A percentile compares a stretch with the other conserved stretches of the same genome.
Conservation (phyloP, 1,284 basidiomycete genomes). For the Tetrapyrgos nigripes region DNA sequence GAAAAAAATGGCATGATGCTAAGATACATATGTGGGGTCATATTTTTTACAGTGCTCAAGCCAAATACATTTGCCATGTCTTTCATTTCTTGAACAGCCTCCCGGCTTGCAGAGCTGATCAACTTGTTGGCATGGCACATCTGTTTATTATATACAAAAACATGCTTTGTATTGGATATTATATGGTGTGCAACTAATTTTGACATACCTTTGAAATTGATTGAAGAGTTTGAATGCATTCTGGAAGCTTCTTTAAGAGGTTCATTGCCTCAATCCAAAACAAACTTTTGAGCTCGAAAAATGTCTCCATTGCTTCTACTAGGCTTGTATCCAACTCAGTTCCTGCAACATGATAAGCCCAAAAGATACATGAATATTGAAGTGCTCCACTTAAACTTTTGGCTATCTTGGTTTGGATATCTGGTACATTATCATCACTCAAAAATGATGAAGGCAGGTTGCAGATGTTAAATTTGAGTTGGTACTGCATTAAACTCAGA, state of each 20-base stretch:
- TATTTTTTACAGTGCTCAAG: too few species aligned
- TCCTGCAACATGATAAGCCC: neutral
- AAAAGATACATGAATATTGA: slow-evolving; percentile 4
- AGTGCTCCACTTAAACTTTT: neutral
- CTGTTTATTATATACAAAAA: too few species aligned
- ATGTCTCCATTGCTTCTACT: neutral
- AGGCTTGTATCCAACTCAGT: neutral
- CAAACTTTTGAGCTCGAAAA: neutral
- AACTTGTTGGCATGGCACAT: too few species aligned
- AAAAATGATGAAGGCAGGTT: too few species aligned
- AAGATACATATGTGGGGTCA: too few species aligned
- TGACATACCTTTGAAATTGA: too few species aligned
- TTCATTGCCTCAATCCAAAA: slow-evolving; percentile 14
- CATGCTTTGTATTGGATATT: too few species aligned
- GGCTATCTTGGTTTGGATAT: neutral
- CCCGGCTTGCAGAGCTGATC: too few species aligned
- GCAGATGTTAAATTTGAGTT: slow-evolving; percentile 11
- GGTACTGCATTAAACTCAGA: neutral
- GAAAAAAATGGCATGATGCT: too few species aligned
- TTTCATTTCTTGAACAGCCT: too few species aligned
- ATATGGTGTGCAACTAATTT: neutral
- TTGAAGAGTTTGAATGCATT: neutral
- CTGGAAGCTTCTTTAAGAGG: neutral
- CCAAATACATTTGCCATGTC: too few species aligned
- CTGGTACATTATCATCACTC: neutral